Evolutionary conservation across 805 yeast species (phyloP).

Genomic region (Ogataea zsoltii): DNA sequence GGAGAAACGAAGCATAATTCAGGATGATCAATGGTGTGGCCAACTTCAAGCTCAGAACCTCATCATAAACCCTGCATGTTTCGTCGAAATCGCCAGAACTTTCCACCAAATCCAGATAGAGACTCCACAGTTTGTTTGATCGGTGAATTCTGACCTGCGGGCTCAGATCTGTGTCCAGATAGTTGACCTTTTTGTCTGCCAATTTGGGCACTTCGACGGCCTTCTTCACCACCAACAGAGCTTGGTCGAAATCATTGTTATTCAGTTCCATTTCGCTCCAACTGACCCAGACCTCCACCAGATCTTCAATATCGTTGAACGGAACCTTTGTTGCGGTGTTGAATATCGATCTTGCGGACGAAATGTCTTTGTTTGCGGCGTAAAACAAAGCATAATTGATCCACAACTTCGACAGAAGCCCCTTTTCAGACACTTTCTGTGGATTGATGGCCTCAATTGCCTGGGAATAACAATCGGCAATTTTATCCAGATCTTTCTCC

Average conservation of each 20-base stretch:
- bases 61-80: constrained; percentile 49
- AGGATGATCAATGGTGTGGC: constrained; percentile 69
- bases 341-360: constrained; percentile 61
- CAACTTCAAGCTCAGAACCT: constrained; percentile 55
- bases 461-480: constrained; percentile 56
- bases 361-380: constrained; percentile 52
- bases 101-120: constrained; percentile 71
- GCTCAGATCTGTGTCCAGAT: constrained; percentile 43
- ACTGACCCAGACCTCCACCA: constrained; percentile 66
- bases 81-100: constrained; percentile 46
- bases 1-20: constrained; percentile 64
- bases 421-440: constrained; percentile 41
- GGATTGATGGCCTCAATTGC: constrained; percentile 74
- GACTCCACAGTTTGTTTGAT: constrained; percentile 68
- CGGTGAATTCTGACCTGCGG: constrained; percentile 63
- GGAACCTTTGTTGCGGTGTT: constrained; percentile 72
- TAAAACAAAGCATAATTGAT: constrained; percentile 65
- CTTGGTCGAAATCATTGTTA: constrained; percentile 43
- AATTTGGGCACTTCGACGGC: constrained; percentile 31
- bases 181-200: constrained; percentile 23
- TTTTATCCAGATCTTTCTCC: constrained; percentile 39
- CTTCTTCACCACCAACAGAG: constrained; percentile 37
- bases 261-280: constrained; percentile 74
- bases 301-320: constrained; percentile 58
- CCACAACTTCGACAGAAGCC: constrained; percentile 63